phyloP scores from a whole-genome alignment of 306 rosid species.

The Leucaena leucocephala region DNA sequence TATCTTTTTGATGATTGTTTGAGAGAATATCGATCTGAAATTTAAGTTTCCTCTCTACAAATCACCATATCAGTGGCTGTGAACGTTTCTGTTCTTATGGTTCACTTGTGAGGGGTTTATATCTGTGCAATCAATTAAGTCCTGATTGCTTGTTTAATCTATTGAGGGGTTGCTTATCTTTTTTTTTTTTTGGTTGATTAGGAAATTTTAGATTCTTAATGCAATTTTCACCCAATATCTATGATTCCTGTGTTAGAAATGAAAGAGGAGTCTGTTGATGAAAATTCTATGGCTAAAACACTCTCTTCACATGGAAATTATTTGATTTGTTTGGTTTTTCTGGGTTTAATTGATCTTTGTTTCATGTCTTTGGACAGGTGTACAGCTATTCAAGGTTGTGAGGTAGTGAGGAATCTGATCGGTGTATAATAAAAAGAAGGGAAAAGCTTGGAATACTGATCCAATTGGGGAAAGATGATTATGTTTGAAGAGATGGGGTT shows the following conservation, averaged over 20 bases:
- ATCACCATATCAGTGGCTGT: background rate
- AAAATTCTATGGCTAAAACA: background rate
- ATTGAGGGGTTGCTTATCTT: background rate
- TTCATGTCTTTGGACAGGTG: constrained; percentile 41
- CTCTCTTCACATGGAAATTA: background rate
- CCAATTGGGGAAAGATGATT: constrained; percentile 46
- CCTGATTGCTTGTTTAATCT: constrained; percentile 8
- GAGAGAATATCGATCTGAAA: background rate
- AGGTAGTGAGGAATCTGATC: constrained; percentile 17
- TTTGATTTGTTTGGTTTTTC: constrained; percentile 10
- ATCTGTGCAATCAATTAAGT: constrained; percentile 4
- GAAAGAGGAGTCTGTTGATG: background rate
- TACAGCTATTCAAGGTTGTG: background rate
- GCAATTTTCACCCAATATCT: background rate
- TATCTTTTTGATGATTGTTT: constrained; percentile 11
- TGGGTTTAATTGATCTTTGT: constrained; percentile 18
- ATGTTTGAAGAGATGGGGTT: constrained; percentile 63
- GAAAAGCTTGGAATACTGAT: background rate
- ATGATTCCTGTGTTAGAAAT: background rate
- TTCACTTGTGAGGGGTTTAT: background rate
- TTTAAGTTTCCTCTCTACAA: background rate
- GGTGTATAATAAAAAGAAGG: constrained; percentile 27
- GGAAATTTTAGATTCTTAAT: constrained; percentile 8
- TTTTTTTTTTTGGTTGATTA: background rate
- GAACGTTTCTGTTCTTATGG: background rate